Evolutionary conservation across 2,329 filamentous ascomycete species (phyloP).

Genomic region (Exophiala lecanii-corni): DNA sequence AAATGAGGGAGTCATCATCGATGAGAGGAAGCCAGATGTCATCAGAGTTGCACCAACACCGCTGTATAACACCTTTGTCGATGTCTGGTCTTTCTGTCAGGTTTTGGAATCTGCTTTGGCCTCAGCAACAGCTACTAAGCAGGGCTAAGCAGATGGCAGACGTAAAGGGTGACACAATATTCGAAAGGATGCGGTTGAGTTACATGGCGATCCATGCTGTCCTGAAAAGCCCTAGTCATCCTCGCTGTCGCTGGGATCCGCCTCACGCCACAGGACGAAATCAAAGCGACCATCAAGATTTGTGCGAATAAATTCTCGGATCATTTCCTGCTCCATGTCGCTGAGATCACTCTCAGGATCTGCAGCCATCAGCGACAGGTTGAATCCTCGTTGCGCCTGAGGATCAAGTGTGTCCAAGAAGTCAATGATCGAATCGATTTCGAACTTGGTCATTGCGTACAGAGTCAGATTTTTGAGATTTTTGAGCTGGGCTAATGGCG

Average conservation of each 20-base stretch:
- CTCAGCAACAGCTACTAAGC: background rate
- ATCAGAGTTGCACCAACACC: constrained; percentile 79
- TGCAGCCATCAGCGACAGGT: constrained; percentile 30
- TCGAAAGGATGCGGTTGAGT: too few species aligned
- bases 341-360: constrained; percentile 23
- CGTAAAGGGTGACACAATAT: background rate
- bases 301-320: constrained; percentile 27
- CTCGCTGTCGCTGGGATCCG: constrained; percentile 25
- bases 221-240: too few species aligned
- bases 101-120: constrained; percentile 16
- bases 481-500: constrained; percentile 29
- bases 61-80: constrained; percentile 74
- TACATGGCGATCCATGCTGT: too few species aligned
- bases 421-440: constrained; percentile 29
- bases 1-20: constrained; percentile 66
- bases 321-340: constrained; percentile 29
- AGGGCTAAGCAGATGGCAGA: too few species aligned
- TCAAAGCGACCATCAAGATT: constrained; percentile 26
- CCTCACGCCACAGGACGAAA: constrained; percentile 25
- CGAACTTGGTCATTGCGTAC: constrained; percentile 34
- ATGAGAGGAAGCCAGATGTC: constrained; percentile 81
- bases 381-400: constrained; percentile 29
- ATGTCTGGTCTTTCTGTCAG: constrained; percentile 58
- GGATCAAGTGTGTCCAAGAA: constrained; percentile 30
- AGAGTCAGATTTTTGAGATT: constrained; percentile 29